Conservation (phyloP, 2,329 filamentous ascomycete genomes). For the Aspergillus fumigatus region DNA sequence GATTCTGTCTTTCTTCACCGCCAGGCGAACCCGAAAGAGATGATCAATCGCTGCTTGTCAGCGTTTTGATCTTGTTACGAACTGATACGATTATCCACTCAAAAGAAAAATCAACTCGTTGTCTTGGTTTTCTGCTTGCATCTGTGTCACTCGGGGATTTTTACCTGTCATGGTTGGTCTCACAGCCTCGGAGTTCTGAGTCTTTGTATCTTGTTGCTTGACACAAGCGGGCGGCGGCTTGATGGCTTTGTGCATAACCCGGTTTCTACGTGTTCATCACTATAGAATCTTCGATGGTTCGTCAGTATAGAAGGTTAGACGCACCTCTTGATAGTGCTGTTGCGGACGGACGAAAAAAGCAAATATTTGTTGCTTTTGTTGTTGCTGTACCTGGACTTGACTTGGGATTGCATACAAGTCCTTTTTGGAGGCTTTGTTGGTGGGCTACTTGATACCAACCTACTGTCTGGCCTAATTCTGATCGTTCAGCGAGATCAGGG, state of each 20-base stretch:
- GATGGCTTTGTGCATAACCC: slow-evolving; percentile 17
- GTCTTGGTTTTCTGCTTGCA: slow-evolving; percentile 7
- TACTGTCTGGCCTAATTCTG: slow-evolving; percentile 3
- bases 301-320: slow-evolving; percentile 20
- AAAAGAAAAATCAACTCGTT: slow-evolving; percentile 2
- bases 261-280: slow-evolving; percentile 13
- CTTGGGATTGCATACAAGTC: slow-evolving; percentile 1
- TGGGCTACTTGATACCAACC: slow-evolving; percentile 6
- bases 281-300: slow-evolving; percentile 19
- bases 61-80: slow-evolving; percentile 16
- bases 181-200: slow-evolving; percentile 15
- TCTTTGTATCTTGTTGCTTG: slow-evolving; percentile 11
- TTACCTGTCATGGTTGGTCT: slow-evolving; percentile 11
- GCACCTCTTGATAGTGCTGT: slow-evolving; percentile 12
- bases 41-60: background rate
- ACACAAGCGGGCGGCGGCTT: slow-evolving; percentile 14
- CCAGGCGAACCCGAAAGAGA: background rate
- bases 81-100: slow-evolving; percentile 17
- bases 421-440: background rate
- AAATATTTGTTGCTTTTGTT: slow-evolving; percentile 11
- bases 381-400: background rate
- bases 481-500: background rate
- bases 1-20: slow-evolving; percentile 6
- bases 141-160: slow-evolving; percentile 2
- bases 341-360: slow-evolving; percentile 13